A percentile compares a stretch with the other conserved stretches of the same genome.
Conservation (phyloP, 164 flowering plant genomes). For the Litsea cubeba region DNA sequence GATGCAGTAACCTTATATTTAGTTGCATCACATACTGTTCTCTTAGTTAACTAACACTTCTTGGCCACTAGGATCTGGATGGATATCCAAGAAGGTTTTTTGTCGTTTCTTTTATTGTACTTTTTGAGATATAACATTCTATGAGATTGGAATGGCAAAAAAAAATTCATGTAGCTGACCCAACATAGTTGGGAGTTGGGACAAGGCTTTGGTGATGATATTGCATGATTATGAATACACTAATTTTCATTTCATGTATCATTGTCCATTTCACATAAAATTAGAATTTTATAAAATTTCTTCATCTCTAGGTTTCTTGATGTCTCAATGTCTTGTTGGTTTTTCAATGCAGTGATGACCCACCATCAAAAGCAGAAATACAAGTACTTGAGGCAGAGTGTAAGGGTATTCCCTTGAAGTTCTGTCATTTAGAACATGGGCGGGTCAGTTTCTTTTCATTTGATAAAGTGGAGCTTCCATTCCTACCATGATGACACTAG, state of each 20-base stretch:
- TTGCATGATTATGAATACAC: background rate
- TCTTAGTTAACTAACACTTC: background rate
- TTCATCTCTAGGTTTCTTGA: too few species aligned
- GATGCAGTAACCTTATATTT: too few species aligned
- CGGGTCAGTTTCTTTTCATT: slow-evolving; percentile 67
- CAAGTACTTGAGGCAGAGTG: slow-evolving; percentile 43
- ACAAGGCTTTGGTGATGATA: background rate
- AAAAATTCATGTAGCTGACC: background rate
- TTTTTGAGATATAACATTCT: too few species aligned
- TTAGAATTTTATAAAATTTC: too few species aligned
- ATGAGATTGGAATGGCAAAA: too few species aligned
- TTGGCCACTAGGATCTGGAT: background rate
- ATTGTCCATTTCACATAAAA: background rate
- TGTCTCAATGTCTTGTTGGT: background rate
- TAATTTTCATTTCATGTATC: background rate
- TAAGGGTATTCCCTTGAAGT: slow-evolving; percentile 43
- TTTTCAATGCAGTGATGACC: slow-evolving; percentile 34
- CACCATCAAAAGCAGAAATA: slow-evolving; percentile 51
- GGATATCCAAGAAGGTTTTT: background rate
- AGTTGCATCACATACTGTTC: too few species aligned
- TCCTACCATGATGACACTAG: slow-evolving; percentile 37
- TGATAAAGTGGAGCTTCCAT: slow-evolving; percentile 49
- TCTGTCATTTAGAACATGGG: slow-evolving; percentile 62
- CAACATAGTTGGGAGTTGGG: background rate
- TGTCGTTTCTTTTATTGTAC: too few species aligned